Conservation (phyloP, 768 basidiomycete genomes). For the Boletus rex-veris region DNA sequence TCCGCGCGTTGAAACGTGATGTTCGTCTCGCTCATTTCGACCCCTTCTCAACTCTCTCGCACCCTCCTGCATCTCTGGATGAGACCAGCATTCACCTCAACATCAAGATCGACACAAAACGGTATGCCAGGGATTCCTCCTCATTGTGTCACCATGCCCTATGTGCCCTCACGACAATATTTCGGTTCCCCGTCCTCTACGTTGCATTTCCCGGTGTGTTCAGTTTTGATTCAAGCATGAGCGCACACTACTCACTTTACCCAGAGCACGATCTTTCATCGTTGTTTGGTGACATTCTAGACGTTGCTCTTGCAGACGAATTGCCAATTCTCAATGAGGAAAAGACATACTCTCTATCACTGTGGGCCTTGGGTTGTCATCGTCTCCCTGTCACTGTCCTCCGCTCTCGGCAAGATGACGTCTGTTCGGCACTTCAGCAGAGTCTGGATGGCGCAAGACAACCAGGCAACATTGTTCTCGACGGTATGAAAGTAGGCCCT, state of each 20-base stretch:
- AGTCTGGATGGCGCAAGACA: conserved; percentile 32
- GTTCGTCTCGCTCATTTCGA: conserved; percentile 41
- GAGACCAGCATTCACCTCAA: conserved; percentile 1
- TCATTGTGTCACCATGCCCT: conserved; percentile 54
- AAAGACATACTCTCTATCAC: conserved; percentile 45
- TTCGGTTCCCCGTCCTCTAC: conserved; percentile 45
- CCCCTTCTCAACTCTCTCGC: conserved; percentile 21
- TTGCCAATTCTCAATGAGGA: conserved; percentile 38
- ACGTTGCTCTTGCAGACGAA: conserved; percentile 34
- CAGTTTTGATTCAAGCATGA: neutral
- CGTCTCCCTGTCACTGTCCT: conserved; percentile 44
- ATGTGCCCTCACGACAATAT: conserved; percentile 47
- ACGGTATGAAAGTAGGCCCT: conserved; percentile 29
- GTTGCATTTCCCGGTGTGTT: conserved; percentile 50
- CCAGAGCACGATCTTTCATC: conserved; percentile 43
- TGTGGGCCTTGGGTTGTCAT: conserved; percentile 51
- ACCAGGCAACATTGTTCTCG: conserved; percentile 14
- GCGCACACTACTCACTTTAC: neutral
- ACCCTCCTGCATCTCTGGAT: conserved; percentile 2
- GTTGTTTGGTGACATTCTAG: conserved; percentile 45
- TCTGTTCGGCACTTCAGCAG: conserved; percentile 36
- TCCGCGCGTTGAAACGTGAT: conserved; percentile 49
- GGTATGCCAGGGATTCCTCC: conserved; percentile 40
- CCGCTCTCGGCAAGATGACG: conserved; percentile 23
- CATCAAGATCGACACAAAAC: conserved; percentile 36